Evolutionary conservation across 1,139 yeast genomes (phyloP).

Genomic region (Groenewaldozyma sp.): DNA sequence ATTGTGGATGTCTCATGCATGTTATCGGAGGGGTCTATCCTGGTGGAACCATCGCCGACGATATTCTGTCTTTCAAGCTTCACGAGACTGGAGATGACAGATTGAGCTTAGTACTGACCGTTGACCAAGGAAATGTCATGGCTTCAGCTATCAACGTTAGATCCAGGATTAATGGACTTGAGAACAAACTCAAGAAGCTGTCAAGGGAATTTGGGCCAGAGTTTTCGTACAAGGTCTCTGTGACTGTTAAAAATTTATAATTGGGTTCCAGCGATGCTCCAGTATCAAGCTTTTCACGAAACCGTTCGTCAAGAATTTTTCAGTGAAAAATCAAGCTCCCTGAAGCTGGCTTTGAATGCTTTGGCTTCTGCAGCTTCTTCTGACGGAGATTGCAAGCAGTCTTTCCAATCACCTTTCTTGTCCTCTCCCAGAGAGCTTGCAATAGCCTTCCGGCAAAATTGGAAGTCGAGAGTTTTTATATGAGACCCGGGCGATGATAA

Average conservation of each 20-base stretch:
- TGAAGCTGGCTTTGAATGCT: constrained; percentile 43
- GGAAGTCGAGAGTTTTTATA: constrained; percentile 44
- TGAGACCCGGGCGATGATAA: too few relatives aligned
- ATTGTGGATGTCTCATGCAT: constrained; percentile 58
- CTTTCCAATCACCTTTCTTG: constrained; percentile 59
- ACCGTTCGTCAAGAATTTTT: too few relatives aligned
- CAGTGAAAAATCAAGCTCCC: constrained; percentile 36
- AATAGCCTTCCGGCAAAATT: constrained; percentile 69
- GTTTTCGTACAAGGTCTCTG: constrained; percentile 15
- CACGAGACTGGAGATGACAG: constrained; percentile 16
- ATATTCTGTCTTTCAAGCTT: constrained; percentile 30
- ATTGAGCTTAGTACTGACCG: constrained; percentile 21
- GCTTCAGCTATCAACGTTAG: constrained; percentile 24
- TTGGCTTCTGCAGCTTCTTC: constrained; percentile 56
- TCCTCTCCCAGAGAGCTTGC: constrained; percentile 48
- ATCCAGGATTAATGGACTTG: constrained; percentile 22
- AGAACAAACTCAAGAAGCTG: constrained; percentile 24
- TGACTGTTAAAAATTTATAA: constrained; percentile 14
- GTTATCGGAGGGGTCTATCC: constrained; percentile 68
- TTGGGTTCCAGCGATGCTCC: too few relatives aligned
- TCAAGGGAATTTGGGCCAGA: constrained; percentile 22
- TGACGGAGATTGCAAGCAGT: constrained; percentile 50
- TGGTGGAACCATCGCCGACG: constrained; percentile 58
- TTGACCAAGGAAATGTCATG: constrained; percentile 18
- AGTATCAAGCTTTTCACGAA: too few relatives aligned